Evolutionary conservation across 805 yeast species (phyloP), one percentile per base, ranked within the genome.

Genomic region (Starmerella floris): DNA sequence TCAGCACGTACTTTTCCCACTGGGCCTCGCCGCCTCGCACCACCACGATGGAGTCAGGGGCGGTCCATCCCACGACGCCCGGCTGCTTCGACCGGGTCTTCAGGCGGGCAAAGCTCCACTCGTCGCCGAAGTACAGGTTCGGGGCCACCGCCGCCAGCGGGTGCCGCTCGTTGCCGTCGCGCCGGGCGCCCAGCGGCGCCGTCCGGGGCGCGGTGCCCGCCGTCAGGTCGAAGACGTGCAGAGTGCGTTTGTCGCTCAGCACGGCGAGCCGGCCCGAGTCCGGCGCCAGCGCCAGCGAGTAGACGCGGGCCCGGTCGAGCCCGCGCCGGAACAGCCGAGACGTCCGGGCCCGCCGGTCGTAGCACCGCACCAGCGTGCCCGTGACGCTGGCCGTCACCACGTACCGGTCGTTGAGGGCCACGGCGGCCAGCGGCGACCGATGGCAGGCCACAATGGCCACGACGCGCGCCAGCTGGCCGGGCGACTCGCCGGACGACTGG

Each of bases 261-360:
- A 84, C 85, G 0, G 96, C 95, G 38, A 91, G 65, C 53, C 76
- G 73, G 10, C 75, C 61, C 37, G 84, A 87, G 51, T 76, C 70
- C 8, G 82, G 85, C 4, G 88, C 79, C 58, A 88, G 85, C 41
- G 76, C 76, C 79, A 91, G 77, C 6, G 91, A 79, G 32, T 80
- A 81, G 6, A 91, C 73, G 16, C 69, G 66, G 1, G 95, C 96
- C 40, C 77, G 70, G 59, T 91, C 97, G 19, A 87, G 58, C 0
- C 98, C 98, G 39, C 98, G 68, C 52, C 97, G 68, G 55, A 87
- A 87, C 58, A 84, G 95, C 55, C 72, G 79, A n/a, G 83, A 54
- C 39, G 83, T 63, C 1, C 79, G 69, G 27, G 73, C 75, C 39
- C 68, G 66, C 1, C 84, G 73, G 4, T 83, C 76, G 56, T 79